Percentiles rank a stretch among this genome's conserved stretches.
Evolutionary conservation across 1,284 basidiomycete species (phyloP).

Genomic region (Microbotryum saponariae): DNA sequence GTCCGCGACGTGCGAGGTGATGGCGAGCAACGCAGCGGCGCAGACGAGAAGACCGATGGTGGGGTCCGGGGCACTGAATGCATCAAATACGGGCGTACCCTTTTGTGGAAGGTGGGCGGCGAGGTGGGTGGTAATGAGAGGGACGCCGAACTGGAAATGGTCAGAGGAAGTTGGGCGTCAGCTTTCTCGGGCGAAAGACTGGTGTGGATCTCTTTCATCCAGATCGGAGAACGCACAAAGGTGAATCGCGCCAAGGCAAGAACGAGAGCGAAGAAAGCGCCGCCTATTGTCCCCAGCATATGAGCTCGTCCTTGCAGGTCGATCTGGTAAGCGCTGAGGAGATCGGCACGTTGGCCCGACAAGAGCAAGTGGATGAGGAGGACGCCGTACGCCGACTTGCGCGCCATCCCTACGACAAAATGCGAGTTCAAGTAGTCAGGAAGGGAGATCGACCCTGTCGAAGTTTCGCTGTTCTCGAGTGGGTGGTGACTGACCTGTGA

Average conservation of each 20-base stretch:
- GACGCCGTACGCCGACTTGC: conserved; percentile 22
- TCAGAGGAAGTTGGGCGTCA: too few species aligned
- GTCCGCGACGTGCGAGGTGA: conserved; percentile 27
- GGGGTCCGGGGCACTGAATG: conserved; percentile 2
- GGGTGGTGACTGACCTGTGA: conserved; percentile 26
- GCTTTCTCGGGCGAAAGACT: too few species aligned
- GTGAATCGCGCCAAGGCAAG: not conserved
- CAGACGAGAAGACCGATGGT: conserved; percentile 7
- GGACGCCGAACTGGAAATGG: too few species aligned
- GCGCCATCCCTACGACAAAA: not conserved
- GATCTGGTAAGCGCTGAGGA: conserved; percentile 10
- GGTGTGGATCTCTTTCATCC: too few species aligned
- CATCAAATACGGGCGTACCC: not conserved
- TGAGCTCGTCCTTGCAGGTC: conserved; percentile 11
- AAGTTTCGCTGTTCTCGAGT: too few species aligned
- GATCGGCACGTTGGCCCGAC: conserved; percentile 23
- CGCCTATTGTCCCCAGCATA: conserved; percentile 5
- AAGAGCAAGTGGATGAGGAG: conserved; percentile 27
- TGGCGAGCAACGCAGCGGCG: conserved; percentile 19
- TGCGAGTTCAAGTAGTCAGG: too few species aligned
- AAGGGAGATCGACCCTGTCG: too few species aligned
- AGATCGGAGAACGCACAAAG: conserved; percentile 8
- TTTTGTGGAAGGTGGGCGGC: not conserved
- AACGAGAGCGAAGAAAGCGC: not conserved
- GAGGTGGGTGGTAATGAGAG: too few species aligned